Evolutionary conservation across 129 eudicot species (phyloP).

Genomic region (Oenanthe sinensis): DNA sequence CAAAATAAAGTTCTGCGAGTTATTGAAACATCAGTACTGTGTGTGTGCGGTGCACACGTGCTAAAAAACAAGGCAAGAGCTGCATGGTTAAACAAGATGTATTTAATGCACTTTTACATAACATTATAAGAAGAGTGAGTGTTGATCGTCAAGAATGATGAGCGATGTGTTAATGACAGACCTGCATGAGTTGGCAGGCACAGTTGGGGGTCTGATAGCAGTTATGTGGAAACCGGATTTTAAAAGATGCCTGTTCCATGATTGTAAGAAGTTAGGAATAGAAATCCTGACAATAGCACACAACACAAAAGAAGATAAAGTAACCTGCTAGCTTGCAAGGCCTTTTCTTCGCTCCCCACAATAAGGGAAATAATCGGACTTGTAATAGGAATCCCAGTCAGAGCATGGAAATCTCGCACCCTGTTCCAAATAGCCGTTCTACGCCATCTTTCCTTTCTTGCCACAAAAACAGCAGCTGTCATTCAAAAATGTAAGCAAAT

Average conservation of each 20-base stretch:
- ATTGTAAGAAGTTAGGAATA: constrained; percentile 4
- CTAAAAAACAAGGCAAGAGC: not conserved
- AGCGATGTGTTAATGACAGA: constrained; percentile 15
- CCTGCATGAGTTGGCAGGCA: constrained; percentile 98
- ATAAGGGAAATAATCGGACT: constrained; percentile 87
- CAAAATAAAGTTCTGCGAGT: not conserved
- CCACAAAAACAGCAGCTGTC: constrained; percentile 80
- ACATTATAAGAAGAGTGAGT: not conserved
- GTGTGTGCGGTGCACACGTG: not conserved
- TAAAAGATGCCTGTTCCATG: constrained; percentile 63
- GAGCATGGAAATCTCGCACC: constrained; percentile 62
- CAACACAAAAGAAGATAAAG: not conserved
- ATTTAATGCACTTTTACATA: not conserved
- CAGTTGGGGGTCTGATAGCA: constrained; percentile 97
- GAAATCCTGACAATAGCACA: constrained; percentile 2
- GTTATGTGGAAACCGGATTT: constrained; percentile 90
- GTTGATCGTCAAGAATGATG: not conserved
- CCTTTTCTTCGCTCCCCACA: constrained; percentile 80
- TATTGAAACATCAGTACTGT: not conserved
- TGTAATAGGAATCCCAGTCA: constrained; percentile 70
- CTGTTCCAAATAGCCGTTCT: constrained; percentile 69
- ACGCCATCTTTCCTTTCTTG: constrained; percentile 84
- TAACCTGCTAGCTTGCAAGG: constrained; percentile 88
- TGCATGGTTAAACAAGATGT: not conserved
- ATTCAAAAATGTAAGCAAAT: constrained; percentile 1